Evolutionary conservation across 129 eudicot species (phyloP), one percentile per base, ranked within the genome.

Genomic region (Calendula officinalis): DNA sequence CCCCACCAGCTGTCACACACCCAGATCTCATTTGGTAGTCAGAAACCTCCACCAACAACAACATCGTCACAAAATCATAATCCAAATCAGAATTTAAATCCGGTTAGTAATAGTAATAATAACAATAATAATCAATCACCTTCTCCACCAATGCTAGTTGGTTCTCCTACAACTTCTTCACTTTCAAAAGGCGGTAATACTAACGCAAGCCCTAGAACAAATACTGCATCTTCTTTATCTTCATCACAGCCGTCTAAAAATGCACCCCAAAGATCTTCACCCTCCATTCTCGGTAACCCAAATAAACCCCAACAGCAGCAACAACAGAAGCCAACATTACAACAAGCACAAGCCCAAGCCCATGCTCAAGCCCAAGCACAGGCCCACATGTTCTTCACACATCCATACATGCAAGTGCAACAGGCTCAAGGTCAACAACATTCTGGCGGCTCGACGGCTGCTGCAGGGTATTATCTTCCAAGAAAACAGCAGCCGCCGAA

Each of bases 91-190:
- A 76, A 79, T 10, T 72, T 55, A 8, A 74, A 74, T 41, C 73
- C 48, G 0, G 52, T 67, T 57, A 72, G 80, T 7, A 83, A 54
- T 69, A 64, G 72, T 48, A 79, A 58, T 51, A 76, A 62, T 88
- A 75, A 13, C 79, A 62, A 66, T 81, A 67, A 4, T 60, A 78
- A 72, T 59, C 90, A 78, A 76, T 49, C 72, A 16, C 74, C 95
- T 33, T 82, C 96, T 38, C 77, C 96, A 0, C 95, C 96, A 5
- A 77, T 85, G 85, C 36, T 83, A 55, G 96, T 83, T 1, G 89
- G 90, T 5, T 92, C 99, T 48, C 99, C 99, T 17, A 86, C 99
- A 17, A 83, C 81, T 34, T 87, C 97, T 4, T 82, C 96, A 0
- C 57, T 91, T 16, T 91, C 98, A 7, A 87, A 87, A 73, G 84